Evolutionary conservation across 2,329 filamentous ascomycete species (phyloP).

Genomic region (Colletotrichum gigasporum): DNA sequence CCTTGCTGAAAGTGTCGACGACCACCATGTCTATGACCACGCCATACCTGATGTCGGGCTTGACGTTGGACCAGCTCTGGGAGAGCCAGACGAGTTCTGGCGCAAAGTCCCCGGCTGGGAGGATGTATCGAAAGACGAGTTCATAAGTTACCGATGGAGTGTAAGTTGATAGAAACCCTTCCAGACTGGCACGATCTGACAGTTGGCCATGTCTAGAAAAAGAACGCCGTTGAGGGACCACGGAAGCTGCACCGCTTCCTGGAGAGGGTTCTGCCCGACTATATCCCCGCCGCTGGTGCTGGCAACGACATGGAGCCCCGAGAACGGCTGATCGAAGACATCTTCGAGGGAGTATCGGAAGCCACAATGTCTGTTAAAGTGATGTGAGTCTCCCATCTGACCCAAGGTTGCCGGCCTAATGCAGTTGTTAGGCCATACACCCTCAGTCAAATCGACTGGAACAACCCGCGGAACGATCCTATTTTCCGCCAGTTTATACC

Average conservation of each 20-base stretch:
- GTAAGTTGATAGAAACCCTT: constrained; percentile 47
- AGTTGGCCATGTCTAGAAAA: constrained; percentile 42
- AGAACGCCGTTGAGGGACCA: constrained; percentile 59
- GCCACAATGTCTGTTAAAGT: constrained; percentile 70
- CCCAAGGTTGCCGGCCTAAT: too few species aligned
- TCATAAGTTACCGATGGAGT: constrained; percentile 64
- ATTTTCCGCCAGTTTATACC: constrained; percentile 70
- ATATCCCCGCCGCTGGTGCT: constrained; percentile 50
- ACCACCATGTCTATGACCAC: background rate
- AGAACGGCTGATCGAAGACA: constrained; percentile 63
- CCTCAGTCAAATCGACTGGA: constrained; percentile 68
- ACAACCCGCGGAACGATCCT: constrained; percentile 65
- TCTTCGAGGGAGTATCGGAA: constrained; percentile 58
- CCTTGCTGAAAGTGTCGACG: background rate
- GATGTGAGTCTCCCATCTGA: constrained; percentile 48
- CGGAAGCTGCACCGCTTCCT: constrained; percentile 60
- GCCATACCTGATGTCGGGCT: background rate
- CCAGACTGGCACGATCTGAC: background rate
- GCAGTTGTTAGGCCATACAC: constrained; percentile 60
- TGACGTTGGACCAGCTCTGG: background rate
- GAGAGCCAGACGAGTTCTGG: constrained; percentile 55
- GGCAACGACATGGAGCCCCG: constrained; percentile 51
- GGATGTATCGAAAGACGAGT: constrained; percentile 55
- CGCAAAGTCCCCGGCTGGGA: constrained; percentile 59
- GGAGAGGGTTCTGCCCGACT: constrained; percentile 56